These are phyloP conservation scores for Wickerhamiella lipophila DNA, from an alignment of 805 yeast genomes.

Conservation along the genomic window DNA sequence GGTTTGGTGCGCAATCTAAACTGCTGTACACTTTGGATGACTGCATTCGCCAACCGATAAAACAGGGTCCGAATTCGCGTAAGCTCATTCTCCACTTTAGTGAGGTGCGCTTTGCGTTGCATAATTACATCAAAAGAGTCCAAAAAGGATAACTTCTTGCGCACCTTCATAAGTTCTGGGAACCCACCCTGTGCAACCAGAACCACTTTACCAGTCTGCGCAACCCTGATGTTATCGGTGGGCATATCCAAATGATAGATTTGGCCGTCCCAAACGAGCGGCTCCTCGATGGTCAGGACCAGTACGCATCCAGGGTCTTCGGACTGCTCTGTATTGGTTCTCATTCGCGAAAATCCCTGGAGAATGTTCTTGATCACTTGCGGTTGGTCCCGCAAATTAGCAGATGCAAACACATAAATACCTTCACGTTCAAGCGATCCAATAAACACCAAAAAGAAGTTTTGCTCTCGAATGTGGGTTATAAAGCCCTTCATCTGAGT, in stretches of 20 bases:
- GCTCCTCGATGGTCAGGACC: constrained; percentile 66
- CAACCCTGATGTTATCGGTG: constrained; percentile 27
- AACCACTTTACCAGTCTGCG: constrained; percentile 56
- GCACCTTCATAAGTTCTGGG: constrained; percentile 37
- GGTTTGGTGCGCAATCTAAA: constrained; percentile 44
- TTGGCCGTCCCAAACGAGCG: constrained; percentile 83
- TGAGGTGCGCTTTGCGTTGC: constrained; percentile 46
- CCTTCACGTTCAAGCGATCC: constrained; percentile 63
- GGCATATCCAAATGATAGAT: constrained; percentile 41
- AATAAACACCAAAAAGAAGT: constrained; percentile 67
- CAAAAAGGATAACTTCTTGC: constrained; percentile 12
- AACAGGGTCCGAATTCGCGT: constrained; percentile 51
- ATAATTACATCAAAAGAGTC: constrained; percentile 13
- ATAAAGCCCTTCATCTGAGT: constrained; percentile 36
- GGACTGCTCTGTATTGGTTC: constrained; percentile 18
- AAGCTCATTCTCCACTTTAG: constrained; percentile 61
- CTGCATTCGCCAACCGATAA: constrained; percentile 52
- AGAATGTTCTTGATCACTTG: constrained; percentile 24
- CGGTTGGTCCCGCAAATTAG: constrained; percentile 35
- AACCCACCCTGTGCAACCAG: constrained; percentile 61
- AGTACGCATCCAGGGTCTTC: constrained; percentile 50
- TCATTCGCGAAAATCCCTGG: constrained; percentile 27
- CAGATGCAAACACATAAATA: constrained; percentile 66
- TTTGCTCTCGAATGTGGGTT: constrained; percentile 45
- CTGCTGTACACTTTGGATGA: constrained; percentile 46